phyloP scores from a whole-genome alignment of 306 rosid species.

The Ormosia semicastrata region DNA sequence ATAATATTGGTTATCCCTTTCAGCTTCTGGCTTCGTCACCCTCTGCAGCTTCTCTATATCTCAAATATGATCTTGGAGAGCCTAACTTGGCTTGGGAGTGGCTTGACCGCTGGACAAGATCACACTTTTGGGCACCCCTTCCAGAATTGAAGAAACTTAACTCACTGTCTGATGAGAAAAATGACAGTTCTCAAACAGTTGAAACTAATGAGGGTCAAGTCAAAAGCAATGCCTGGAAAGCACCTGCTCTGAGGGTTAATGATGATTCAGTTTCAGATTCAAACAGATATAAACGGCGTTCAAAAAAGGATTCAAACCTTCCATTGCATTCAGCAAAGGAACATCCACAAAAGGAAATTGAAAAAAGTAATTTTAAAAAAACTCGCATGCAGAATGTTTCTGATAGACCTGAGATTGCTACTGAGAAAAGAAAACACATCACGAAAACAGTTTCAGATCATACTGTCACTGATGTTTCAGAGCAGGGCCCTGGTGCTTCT shows the following conservation, averaged over 20 bases:
- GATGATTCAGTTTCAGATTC: conserved; percentile 28
- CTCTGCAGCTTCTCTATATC: conserved; percentile 34
- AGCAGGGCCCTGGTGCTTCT: conserved; percentile 24
- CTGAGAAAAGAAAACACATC: conserved; percentile 39
- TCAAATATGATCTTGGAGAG: conserved; percentile 34
- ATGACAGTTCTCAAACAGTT: conserved; percentile 23
- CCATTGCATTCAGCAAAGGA: conserved; percentile 37
- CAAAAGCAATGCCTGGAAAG: conserved; percentile 42
- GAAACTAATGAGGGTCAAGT: conserved; percentile 23
- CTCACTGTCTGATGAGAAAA: conserved; percentile 25
- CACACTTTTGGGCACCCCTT: conserved; percentile 50
- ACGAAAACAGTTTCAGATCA: conserved; percentile 28
- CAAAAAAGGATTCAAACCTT: conserved; percentile 33
- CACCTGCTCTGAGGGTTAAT: conserved; percentile 29
- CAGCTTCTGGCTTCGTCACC: conserved; percentile 56
- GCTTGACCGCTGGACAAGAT: conserved; percentile 58
- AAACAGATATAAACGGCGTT: conserved; percentile 34
- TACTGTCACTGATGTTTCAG: conserved; percentile 28
- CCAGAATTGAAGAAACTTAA: conserved; percentile 23
- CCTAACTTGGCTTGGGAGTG: conserved; percentile 42
- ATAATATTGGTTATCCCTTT: background rate
- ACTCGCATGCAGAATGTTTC: conserved; percentile 30
- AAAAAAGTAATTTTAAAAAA: conserved; percentile 40
- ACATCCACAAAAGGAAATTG: conserved; percentile 36
- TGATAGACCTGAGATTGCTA: conserved; percentile 33